Percentiles rank a stretch among this genome's conserved stretches.
Conservation (phyloP, 1,284 basidiomycete species). For the Melanopsichium pennsylvanicum region DNA sequence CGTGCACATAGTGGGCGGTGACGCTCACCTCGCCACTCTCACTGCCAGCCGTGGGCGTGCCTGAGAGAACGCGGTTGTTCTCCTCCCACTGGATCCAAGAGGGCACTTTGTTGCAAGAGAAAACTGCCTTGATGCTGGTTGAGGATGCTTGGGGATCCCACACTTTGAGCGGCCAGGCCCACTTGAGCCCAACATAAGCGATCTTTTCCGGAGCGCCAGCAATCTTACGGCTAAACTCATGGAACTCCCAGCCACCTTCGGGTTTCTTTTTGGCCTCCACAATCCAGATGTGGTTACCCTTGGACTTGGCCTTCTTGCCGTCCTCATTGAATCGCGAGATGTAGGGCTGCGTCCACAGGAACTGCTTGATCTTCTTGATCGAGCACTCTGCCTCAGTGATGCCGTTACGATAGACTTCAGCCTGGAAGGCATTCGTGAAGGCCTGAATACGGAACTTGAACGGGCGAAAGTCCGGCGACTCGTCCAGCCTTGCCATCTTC, state of each 20-base stretch:
- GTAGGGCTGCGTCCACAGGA: slow-evolving; percentile 88
- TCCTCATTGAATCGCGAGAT: slow-evolving; percentile 99
- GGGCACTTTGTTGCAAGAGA: slow-evolving; percentile 80
- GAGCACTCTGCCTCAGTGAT: slow-evolving; percentile 70
- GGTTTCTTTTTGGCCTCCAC: slow-evolving; percentile 86
- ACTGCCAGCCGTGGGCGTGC: slow-evolving; percentile 45
- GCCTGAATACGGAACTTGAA: slow-evolving; percentile 99
- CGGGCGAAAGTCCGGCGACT: slow-evolving; percentile 93
- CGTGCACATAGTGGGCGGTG: slow-evolving; percentile 57
- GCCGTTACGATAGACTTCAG: slow-evolving; percentile 75
- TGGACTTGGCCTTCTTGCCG: slow-evolving; percentile 97
- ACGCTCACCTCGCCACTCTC: slow-evolving; percentile 55
- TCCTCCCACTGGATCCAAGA: slow-evolving; percentile 88
- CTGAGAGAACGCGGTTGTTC: slow-evolving; percentile 51
- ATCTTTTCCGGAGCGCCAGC: slow-evolving; percentile 69
- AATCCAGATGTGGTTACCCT: slow-evolving; percentile 99
- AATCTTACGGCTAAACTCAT: slow-evolving; percentile 77
- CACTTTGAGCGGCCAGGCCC: slow-evolving; percentile 91
- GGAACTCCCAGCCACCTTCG: slow-evolving; percentile 84
- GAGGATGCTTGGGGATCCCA: slow-evolving; percentile 86
- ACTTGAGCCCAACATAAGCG: slow-evolving; percentile 75
- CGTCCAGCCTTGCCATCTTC: slow-evolving; percentile 67
- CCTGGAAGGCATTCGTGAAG: slow-evolving; percentile 94
- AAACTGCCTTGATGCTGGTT: slow-evolving; percentile 74
- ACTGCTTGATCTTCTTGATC: slow-evolving; percentile 80